Percentiles rank a stretch among this genome's conserved stretches.
Evolutionary conservation across 116 monocot genomes (phyloP).

Genomic region (Iris pallida): DNA sequence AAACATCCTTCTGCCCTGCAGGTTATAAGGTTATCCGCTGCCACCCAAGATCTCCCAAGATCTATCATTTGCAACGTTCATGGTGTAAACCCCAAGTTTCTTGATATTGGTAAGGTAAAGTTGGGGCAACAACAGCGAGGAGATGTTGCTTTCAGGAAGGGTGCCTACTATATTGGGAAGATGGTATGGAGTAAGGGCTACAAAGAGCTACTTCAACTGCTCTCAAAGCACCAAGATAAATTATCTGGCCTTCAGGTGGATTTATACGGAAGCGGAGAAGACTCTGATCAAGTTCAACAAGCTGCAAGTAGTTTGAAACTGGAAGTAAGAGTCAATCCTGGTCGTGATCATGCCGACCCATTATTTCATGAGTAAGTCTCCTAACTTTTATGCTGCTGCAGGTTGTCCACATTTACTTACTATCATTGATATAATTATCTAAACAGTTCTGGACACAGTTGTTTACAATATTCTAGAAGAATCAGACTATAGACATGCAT

Average conservation of each 20-base stretch:
- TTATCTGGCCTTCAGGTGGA: conserved; percentile 58
- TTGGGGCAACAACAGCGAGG: conserved; percentile 26
- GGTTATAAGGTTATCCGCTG: conserved; percentile 87
- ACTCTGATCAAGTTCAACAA: conserved; percentile 60
- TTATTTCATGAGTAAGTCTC: conserved; percentile 74
- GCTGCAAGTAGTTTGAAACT: conserved; percentile 43
- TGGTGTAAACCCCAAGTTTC: conserved; percentile 93
- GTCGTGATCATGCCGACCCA: conserved; percentile 79
- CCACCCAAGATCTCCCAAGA: conserved; percentile 83
- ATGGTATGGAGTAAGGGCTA: conserved; percentile 97
- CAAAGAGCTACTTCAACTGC: conserved; percentile 67
- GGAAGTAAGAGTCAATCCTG: conserved; percentile 51
- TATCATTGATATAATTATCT: too few relatives aligned
- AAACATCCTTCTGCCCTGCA: conserved; percentile 13
- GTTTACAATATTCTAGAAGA: too few relatives aligned
- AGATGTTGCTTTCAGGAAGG: conserved; percentile 36
- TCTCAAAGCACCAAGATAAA: conserved; percentile 49
- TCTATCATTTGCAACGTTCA: conserved; percentile 91
- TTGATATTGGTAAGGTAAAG: conserved; percentile 60
- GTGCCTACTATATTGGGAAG: conserved; percentile 87
- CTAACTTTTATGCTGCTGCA: not conserved
- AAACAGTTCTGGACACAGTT: too few relatives aligned
- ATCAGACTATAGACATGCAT: too few relatives aligned
- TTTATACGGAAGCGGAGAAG: conserved; percentile 86
- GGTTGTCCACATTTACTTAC: not conserved